Conservation (phyloP, 805 yeast species). For the Kluyveromyces dobzhanskii region DNA sequence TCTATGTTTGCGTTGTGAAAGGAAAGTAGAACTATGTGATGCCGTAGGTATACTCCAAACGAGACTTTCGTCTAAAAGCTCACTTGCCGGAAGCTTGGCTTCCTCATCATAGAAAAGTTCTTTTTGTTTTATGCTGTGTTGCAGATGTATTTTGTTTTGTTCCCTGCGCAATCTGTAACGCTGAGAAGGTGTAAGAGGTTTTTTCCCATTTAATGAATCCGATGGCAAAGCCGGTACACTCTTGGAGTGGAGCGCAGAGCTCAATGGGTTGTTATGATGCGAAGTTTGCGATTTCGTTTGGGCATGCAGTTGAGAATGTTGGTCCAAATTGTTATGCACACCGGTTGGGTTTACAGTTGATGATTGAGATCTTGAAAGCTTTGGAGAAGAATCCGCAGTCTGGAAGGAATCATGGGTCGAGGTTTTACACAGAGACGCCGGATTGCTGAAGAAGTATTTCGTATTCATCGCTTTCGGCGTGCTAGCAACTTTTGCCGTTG, state of each 20-base stretch:
- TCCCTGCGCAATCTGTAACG: conserved; percentile 33
- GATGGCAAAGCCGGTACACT: conserved; percentile 10
- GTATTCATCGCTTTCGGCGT: conserved; percentile 1
- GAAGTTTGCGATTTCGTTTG: not conserved
- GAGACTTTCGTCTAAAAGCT: conserved; percentile 31
- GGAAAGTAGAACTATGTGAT: conserved; percentile 25
- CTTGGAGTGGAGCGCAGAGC: conserved; percentile 4
- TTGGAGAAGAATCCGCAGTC: not conserved
- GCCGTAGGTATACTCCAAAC: conserved; percentile 51
- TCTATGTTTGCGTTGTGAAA: conserved; percentile 7
- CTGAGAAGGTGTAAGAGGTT: conserved; percentile 35
- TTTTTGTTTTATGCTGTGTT: conserved; percentile 27
- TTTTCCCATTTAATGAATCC: conserved; percentile 5
- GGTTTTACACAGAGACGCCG: conserved; percentile 9
- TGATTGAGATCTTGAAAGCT: not conserved
- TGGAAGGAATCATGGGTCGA: conserved; percentile 1
- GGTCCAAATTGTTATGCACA: no score
- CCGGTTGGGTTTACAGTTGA: no score
- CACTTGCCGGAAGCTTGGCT: conserved; percentile 20
- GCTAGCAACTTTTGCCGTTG: conserved; percentile 1
- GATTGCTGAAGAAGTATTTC: conserved; percentile 8
- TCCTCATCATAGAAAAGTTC: conserved; percentile 34
- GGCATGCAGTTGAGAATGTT: not conserved
- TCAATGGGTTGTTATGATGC: not conserved
- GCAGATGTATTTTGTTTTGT: conserved; percentile 28